Evolutionary conservation across 768 basidiomycete genomes (phyloP), one percentile per base, ranked within the genome.

Genomic region (Mrakia frigida): DNA sequence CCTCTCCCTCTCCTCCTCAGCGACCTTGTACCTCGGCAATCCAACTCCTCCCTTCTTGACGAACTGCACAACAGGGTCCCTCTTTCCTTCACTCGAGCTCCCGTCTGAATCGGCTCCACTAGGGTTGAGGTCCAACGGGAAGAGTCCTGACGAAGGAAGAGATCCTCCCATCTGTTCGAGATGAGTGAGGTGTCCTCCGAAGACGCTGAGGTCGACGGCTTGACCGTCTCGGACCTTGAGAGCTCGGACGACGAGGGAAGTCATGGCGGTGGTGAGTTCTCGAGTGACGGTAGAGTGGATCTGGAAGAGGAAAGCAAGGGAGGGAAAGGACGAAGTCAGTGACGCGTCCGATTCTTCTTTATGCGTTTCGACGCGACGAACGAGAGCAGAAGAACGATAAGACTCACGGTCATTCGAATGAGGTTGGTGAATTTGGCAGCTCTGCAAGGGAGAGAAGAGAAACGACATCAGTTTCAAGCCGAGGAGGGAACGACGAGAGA

Each of bases 241-340:
- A 5, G 75, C 69, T 23, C 75, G 69, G 35, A 76, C 39, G 59
- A 76, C 75, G 69, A 76, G 46, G 23, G 56, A 41, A 9, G 70
- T 41, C 75, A 76, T 76, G 28, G 69, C 52, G 23, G 68, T 70
- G 28, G 75, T 60, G 23, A 76, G 75, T 43, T 76, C 75, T 59
- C 52, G 69, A 7, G 75, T 76, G 56, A 76, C 75, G 41, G 70
- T 50, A 23, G 75, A 61, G 61, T 76, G 75, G 35, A 76, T 63
- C 75, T 75, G 41, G 14, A 37, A 11, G 52, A 14, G 41, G 21
- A 46, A 39, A 56, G 21, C 25, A 75, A 37, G 31, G 10, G 39
- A 52, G 50, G 16, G n/a, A 67, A 4, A 60, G 35, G 6, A 7
- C 6, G 60, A 10, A 13, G 25, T 25, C 35, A 56, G 56, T 56